phyloP scores from a whole-genome alignment of 495 filamentous ascomycete species.

The Hypomontagnella submonticulosa region DNA sequence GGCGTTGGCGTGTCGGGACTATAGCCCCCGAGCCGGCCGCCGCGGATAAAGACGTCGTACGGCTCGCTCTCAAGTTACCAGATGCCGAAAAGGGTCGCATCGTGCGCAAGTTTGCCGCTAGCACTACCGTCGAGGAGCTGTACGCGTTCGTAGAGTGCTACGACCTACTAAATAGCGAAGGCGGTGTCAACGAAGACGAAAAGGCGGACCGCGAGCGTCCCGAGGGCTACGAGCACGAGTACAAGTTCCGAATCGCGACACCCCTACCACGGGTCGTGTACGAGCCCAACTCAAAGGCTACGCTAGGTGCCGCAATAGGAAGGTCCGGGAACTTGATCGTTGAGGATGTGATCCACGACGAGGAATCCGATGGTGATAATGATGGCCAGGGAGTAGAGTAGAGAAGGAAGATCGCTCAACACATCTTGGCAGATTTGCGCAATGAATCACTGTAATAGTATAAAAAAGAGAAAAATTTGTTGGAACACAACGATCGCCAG shows the following conservation, averaged over 20 bases:
- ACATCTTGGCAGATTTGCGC: background rate
- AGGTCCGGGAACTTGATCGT: conserved; percentile 90
- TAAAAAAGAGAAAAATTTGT: too few species aligned
- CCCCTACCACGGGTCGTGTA: conserved; percentile 85
- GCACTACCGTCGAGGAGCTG: conserved; percentile 81
- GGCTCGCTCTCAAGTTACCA: conserved; percentile 83
- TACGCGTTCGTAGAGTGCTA: conserved; percentile 98
- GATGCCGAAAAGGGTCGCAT: conserved; percentile 68
- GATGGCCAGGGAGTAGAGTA: conserved; percentile 5
- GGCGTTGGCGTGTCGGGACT: conserved; percentile 76
- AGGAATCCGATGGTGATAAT: conserved; percentile 39
- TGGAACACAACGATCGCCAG: too few species aligned
- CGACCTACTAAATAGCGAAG: conserved; percentile 64
- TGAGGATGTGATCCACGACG: conserved; percentile 62
- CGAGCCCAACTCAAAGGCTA: conserved; percentile 70
- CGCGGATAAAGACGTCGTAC: conserved; percentile 73
- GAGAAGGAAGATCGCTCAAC: background rate
- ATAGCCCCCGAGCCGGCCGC: conserved; percentile 74
- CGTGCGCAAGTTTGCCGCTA: conserved; percentile 74
- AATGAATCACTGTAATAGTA: too few species aligned
- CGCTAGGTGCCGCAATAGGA: conserved; percentile 77
- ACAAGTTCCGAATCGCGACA: conserved; percentile 81
- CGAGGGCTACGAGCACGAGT: conserved; percentile 77
- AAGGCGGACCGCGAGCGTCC: conserved; percentile 63
- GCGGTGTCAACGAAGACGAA: conserved; percentile 32